Evolutionary conservation across 768 basidiomycete genomes (phyloP).

Genomic region (Mycena epipterygia): DNA sequence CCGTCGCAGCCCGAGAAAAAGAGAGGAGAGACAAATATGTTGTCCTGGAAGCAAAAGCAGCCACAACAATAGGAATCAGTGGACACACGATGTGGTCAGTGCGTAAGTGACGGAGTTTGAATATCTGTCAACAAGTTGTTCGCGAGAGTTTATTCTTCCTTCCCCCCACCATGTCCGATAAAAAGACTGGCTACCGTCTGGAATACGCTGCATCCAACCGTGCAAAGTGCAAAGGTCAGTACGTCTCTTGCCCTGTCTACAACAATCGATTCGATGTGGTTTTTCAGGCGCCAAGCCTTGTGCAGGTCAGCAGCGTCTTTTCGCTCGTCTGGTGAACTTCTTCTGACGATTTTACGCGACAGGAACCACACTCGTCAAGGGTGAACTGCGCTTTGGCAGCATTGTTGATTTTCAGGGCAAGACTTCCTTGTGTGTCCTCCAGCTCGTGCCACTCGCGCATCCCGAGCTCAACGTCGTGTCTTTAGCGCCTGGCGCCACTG

Average conservation of each 20-base stretch:
- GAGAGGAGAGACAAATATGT: too few species aligned
- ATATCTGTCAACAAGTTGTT: not conserved
- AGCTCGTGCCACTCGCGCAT: not conserved
- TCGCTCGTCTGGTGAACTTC: not conserved
- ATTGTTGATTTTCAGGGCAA: constrained; percentile 82
- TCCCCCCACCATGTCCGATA: constrained; percentile 55
- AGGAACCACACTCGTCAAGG: constrained; percentile 84
- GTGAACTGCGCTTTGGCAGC: constrained; percentile 78
- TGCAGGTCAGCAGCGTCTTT: constrained; percentile 58
- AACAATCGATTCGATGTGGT: constrained; percentile 4
- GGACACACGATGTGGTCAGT: too few species aligned
- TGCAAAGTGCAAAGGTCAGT: constrained; percentile 83
- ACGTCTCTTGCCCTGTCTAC: constrained; percentile 40
- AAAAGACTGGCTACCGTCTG: constrained; percentile 76
- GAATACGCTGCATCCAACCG: constrained; percentile 80
- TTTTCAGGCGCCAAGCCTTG: constrained; percentile 83
- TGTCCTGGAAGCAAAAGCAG: too few species aligned
- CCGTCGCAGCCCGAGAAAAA: too few species aligned
- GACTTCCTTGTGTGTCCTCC: constrained; percentile 68
- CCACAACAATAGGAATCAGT: not conserved
- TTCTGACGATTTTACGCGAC: constrained; percentile 28
- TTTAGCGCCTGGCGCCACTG: constrained; percentile 88
- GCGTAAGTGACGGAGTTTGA: constrained; percentile 19
- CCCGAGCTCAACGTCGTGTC: not conserved
- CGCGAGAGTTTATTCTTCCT: not conserved